phyloP scores from a whole-genome alignment of 768 basidiomycete species.

The Mycena rosella region DNA sequence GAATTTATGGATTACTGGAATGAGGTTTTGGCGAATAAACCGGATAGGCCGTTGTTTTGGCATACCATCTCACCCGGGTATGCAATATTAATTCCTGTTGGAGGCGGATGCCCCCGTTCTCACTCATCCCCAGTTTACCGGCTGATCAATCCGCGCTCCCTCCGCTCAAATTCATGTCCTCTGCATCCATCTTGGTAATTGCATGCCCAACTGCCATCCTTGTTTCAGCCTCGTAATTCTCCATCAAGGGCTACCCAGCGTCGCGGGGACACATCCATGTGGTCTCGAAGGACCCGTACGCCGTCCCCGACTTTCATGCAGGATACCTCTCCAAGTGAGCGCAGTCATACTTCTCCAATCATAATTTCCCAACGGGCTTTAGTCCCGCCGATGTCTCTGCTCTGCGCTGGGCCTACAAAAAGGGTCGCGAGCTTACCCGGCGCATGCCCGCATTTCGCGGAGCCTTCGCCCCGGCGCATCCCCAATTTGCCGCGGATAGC shows the following conservation, averaged over 20 bases:
- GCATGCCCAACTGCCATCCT: too few relatives aligned
- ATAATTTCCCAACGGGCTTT: neutral
- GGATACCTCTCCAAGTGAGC: slow-evolving; percentile 22
- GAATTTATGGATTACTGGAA: neutral
- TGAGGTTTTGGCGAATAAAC: neutral
- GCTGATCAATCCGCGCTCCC: neutral
- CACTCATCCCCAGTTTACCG: neutral
- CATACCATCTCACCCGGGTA: neutral
- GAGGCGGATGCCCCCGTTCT: neutral
- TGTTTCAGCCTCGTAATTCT: too few relatives aligned
- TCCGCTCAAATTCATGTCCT: neutral
- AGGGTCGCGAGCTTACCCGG: slow-evolving; percentile 36
- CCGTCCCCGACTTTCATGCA: slow-evolving; percentile 27
- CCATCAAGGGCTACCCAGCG: slow-evolving; percentile 25
- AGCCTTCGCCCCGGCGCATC: slow-evolving; percentile 24
- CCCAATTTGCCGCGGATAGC: slow-evolving; percentile 38
- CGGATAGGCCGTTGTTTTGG: neutral
- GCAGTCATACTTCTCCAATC: too few relatives aligned
- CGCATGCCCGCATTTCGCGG: neutral
- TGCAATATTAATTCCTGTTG: neutral
- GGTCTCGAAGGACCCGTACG: slow-evolving; percentile 22
- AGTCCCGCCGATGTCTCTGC: slow-evolving; percentile 41
- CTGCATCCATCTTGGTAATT: neutral
- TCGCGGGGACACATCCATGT: slow-evolving; percentile 38
- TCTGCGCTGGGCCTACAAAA: slow-evolving; percentile 45